Percentiles rank a stretch among this genome's conserved stretches.
Conservation (phyloP, 371 early-diverging fungal genomes). For the Mortierella sp. region DNA sequence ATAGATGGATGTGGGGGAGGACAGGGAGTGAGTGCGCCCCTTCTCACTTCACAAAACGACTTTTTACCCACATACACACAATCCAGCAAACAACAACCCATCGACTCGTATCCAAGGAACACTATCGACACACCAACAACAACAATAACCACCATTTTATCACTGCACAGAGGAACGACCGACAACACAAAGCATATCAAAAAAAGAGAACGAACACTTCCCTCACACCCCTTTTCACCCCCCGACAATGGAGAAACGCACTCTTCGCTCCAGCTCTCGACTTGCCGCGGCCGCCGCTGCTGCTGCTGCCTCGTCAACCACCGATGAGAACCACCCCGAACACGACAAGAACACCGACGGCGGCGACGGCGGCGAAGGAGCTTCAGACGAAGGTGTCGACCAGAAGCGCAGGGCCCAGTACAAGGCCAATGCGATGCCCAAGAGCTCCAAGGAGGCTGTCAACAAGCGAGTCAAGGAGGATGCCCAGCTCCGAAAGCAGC, state of each 20-base stretch:
- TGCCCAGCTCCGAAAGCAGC: slow-evolving; percentile 42
- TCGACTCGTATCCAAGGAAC: background rate
- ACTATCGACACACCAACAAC: background rate
- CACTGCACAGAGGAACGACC: background rate
- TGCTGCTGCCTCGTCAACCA: background rate
- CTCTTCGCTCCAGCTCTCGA: slow-evolving; percentile 46
- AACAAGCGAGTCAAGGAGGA: slow-evolving; percentile 39
- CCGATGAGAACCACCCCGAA: slow-evolving; percentile 6
- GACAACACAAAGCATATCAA: background rate
- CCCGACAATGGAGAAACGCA: slow-evolving; percentile 44
- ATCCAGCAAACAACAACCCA: background rate
- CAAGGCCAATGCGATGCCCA: slow-evolving; percentile 34
- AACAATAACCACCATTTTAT: background rate
- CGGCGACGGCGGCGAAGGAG: background rate
- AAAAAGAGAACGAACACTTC: background rate
- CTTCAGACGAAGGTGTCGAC: background rate
- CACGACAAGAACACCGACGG: slow-evolving; percentile 39
- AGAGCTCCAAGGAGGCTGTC: slow-evolving; percentile 32
- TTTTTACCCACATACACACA: slow-evolving; percentile 8
- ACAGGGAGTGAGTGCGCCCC: background rate
- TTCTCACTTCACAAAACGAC: background rate
- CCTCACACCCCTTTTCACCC: background rate
- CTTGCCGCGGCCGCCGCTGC: slow-evolving; percentile 27
- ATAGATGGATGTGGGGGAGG: background rate
- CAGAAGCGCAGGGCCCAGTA: slow-evolving; percentile 40